phyloP scores from a whole-genome alignment of 148 eudicot species.

The Rhododendron mucronatum region DNA sequence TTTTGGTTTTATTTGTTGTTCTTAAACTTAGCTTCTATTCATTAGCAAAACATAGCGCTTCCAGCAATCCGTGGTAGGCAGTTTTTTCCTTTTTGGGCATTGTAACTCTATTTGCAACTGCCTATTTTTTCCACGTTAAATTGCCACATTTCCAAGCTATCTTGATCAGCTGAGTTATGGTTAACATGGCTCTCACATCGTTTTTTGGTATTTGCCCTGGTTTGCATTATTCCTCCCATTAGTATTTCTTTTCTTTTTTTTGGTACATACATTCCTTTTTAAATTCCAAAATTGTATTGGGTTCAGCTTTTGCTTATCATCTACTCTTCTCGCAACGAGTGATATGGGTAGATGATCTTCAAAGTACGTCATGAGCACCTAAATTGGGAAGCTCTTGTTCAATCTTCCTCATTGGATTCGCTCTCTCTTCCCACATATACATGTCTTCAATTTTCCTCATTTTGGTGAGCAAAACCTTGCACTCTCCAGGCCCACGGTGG shows the following conservation, averaged over 20 bases:
- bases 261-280: not conserved
- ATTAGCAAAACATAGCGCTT: not conserved
- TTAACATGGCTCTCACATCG: not conserved
- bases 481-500: not conserved
- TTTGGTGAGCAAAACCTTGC: not conserved
- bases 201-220: not conserved
- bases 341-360: not conserved
- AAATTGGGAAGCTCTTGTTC: not conserved
- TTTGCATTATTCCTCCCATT: not conserved
- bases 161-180: not conserved
- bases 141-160: not conserved
- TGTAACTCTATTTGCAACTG: not conserved
- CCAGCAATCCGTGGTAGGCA: not conserved
- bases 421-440: not conserved
- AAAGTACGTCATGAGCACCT: not conserved
- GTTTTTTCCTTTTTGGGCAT: not conserved
- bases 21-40: not conserved
- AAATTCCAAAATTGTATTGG: not conserved
- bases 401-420: not conserved
- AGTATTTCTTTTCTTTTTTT: not conserved
- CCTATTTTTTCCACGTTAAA: not conserved
- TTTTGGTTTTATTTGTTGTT: not conserved
- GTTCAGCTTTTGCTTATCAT: not conserved
- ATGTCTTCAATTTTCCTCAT: not conserved
- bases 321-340: not conserved